Evolutionary conservation across 768 basidiomycete species (phyloP), one percentile per base, ranked within the genome.

Genomic region (Amyloporia xantha): DNA sequence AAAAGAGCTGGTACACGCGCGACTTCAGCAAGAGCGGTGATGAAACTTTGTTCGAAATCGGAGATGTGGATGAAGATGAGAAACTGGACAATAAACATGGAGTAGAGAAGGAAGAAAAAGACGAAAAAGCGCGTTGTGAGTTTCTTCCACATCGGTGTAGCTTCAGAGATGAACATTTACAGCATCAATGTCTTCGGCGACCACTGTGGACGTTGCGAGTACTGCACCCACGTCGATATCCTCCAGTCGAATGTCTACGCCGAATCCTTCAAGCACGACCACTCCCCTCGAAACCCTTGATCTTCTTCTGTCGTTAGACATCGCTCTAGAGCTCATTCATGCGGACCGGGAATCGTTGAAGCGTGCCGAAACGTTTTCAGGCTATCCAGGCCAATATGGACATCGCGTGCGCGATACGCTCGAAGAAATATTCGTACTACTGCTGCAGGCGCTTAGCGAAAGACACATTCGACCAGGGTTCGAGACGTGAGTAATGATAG

Each of bases 301-400:
- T 57, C 75, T 96, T 4, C 69, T 97, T 3, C 81, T 99, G 13
- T 97, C 93, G 4, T 79, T 99, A 11, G 94, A 97, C 60, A 78
- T 84, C 12, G 90, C 92, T 0, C 74, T 99, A 0, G 86, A 93
- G 59, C 77, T 99, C 30, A 94, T 99, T 48, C 94, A 98, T 53
- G 85, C 90, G 0, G 86, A 91, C 59, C 86, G 94, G 44, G 93
- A 96, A 53, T 79, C 86, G 0, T 75, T 94, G 36, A 97, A 98
- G 66, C 81, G 96, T 11, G 83, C 91, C 2, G 92, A 99, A 61
- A 91, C 84, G 2, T 99, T 98, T 63, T 72, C 79, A 0, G 78
- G 77, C 7, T 99, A 96, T 62, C 91, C 93, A 0, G 90, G 91
- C 0, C 76, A 80, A 50, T 91, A 88, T 52, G 95, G 96, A 3